Evolutionary conservation across 331 rosid species (phyloP), one percentile per base, ranked within the genome.

Genomic region (Quercus phellos): DNA sequence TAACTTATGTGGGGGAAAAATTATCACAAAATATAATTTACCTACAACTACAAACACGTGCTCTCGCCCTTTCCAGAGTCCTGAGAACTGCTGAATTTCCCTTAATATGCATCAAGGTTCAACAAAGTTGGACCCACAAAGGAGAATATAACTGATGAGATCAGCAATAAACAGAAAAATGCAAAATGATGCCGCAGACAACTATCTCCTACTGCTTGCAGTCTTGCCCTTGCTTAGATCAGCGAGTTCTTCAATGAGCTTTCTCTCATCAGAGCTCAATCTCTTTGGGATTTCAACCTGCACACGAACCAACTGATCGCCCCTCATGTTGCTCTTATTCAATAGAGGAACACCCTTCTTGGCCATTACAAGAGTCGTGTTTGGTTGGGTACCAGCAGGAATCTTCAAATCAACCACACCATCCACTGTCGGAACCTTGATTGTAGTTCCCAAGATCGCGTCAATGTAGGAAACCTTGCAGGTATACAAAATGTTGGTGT

Each of bases 261-360:
- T 93, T 76, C 81, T 87, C 89, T 95, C 99, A 12, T 91, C 96
- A 24, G 73, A 79, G 91, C 93, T 91, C 74, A 95, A 63, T 77
- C 88, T 88, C 77, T 93, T 95, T 7, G 99, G 99, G 60, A 95
- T 95, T 83, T 95, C 99, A 35, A 95, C 96, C 91, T 93, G 99
- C 78, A 95, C 99, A 0, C 96, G 89, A 12, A 95, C 99, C 80
- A 95, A 89, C 84, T 95, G 99, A 80, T 95, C 99, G 13, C 99
- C 99, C 75, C 99, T 91, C 92, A 91, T 80, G 29, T 91, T 95
- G 88, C 83, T 93, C 76, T 91, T 95, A 60, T 93, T 95, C 75
- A 95, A 90, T 63, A 87, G 53, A 2, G 99, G 99, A 69, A 95
- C 99, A 42, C 99, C 99, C 83, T 95, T 93, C 89, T 87, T 91